These are phyloP conservation scores for Pythium insidiosum DNA, from an alignment of 352 stramenopile species.

Conservation along the genomic window DNA sequence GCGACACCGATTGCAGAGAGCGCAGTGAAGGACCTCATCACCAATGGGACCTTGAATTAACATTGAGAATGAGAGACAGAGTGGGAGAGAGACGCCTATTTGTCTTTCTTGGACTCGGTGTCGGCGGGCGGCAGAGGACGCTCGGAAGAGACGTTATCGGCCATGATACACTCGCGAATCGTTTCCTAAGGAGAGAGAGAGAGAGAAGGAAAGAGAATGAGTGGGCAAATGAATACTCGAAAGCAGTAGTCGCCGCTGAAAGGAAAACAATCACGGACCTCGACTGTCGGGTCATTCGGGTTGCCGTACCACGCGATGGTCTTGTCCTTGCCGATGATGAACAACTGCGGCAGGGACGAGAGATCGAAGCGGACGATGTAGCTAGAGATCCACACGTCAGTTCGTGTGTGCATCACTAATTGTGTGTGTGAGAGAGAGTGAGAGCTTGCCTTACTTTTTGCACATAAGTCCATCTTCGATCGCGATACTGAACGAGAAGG, in stretches of 20 bases:
- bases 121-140: not conserved
- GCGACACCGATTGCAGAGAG: slow-evolving; percentile 27
- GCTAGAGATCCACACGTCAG: slow-evolving; percentile 8
- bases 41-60: slow-evolving; percentile 2
- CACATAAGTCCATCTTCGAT: slow-evolving; percentile 68
- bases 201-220: too few relatives aligned
- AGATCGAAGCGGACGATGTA: slow-evolving; percentile 65
- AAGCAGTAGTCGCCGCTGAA: too few relatives aligned
- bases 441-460: slow-evolving; percentile 53
- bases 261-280: too few relatives aligned
- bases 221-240: too few relatives aligned
- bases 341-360: slow-evolving; percentile 39
- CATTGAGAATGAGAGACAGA: not conserved
- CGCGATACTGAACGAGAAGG: slow-evolving; percentile 47
- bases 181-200: too few relatives aligned
- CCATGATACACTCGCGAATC: not conserved
- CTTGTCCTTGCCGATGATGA: slow-evolving; percentile 51
- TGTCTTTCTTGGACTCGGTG: not conserved
- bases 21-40: slow-evolving; percentile 36
- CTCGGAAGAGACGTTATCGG: not conserved
- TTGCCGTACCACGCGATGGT: slow-evolving; percentile 52
- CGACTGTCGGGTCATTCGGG: slow-evolving; percentile 20
- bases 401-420: not conserved
- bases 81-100: not conserved
- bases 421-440: too few relatives aligned